Percentiles rank a stretch among this genome's conserved stretches.
Evolutionary conservation across 208 protist genomes (phyloP).

Genomic region (Trypanosoma caninum): DNA sequence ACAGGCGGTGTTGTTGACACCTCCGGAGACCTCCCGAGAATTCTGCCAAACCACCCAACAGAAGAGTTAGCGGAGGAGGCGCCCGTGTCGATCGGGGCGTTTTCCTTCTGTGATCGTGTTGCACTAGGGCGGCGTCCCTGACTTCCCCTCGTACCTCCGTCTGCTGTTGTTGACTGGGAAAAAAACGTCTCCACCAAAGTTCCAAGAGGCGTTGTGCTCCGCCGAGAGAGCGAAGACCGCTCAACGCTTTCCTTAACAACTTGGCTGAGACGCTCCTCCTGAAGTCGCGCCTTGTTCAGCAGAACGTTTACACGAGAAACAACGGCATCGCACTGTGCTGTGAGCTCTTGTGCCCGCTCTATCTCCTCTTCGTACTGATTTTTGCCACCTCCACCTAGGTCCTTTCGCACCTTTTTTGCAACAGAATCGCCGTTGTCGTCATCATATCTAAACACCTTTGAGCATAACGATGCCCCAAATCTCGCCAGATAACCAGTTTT

Average conservation of each 20-base stretch:
- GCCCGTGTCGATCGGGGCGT: too few relatives aligned
- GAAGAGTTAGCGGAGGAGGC: not conserved
- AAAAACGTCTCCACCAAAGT: not conserved
- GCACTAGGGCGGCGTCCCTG: constrained; percentile 10
- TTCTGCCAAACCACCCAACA: not conserved
- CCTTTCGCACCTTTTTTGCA: constrained; percentile 1
- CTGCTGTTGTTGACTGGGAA: not conserved
- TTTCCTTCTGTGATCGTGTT: too few relatives aligned
- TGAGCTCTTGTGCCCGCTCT: constrained; percentile 30
- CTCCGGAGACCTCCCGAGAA: not conserved
- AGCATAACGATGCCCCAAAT: constrained; percentile 11
- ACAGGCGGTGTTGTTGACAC: not conserved
- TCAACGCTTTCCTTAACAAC: constrained; percentile 32
- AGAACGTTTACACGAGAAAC: constrained; percentile 47
- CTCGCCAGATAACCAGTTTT: not conserved
- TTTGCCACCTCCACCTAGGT: not conserved
- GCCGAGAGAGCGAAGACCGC: constrained; percentile 4
- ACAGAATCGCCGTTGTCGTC: constrained; percentile 23
- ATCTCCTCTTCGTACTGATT: constrained; percentile 12
- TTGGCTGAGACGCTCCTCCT: constrained; percentile 27
- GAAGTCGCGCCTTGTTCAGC: constrained; percentile 35
- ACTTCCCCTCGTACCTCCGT: not conserved
- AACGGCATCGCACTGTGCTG: constrained; percentile 42
- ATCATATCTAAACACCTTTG: constrained; percentile 23
- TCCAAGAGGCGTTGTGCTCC: constrained; percentile 5